Evolutionary conservation across 1,284 basidiomycete genomes (phyloP), one percentile per base, ranked within the genome.

Genomic region (Rhizoctonia solani): DNA sequence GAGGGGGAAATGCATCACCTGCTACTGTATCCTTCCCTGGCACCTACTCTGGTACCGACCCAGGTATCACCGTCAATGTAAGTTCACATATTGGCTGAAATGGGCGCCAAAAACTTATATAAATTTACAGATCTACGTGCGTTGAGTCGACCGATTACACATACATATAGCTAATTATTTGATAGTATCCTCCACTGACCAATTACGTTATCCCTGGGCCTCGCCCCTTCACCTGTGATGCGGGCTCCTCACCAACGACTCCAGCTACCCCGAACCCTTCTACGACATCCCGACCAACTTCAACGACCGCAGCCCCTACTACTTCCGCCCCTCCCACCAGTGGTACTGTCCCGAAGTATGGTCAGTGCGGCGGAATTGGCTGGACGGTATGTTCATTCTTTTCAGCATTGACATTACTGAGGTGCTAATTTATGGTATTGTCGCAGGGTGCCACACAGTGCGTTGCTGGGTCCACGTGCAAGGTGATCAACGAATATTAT

Each of bases 401-500:
- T 6, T 19, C 2, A 41, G 9, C 16, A 23, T 32, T 11, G 25
- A 11, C 13, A 21, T 23, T n/a, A 25, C 1, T 2, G 19, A 46
- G 6, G 19, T 5, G 39, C 21, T 56, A 44, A 56, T 25, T 19
- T n/a, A 14, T 32, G n/a, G n/a, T 32, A 5, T 11, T 54, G 14
- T 54, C 8, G 3, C 30, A 54, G 56, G 56, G 56, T 9, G 56
- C 56, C 13, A 65, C 58, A 16, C 30, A 29, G 1, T 66, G 58
- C 44, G 58, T 56, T 3, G 54, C 41, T 8, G 50, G 49, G 13
- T 54, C 34, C 2, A 71, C 72, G 21, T 86, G 84, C 74, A 75
- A 75, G 11, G 73, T 74, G 53, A 69, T 74, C 19, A 85, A 84
- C 72, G 77, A 79, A 50, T 86, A 81, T 73, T 85, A 85, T 75